These are phyloP conservation scores for Chytridium lagenaria DNA, from an alignment of 371 early-diverging fungal species.

Conservation along the genomic window DNA sequence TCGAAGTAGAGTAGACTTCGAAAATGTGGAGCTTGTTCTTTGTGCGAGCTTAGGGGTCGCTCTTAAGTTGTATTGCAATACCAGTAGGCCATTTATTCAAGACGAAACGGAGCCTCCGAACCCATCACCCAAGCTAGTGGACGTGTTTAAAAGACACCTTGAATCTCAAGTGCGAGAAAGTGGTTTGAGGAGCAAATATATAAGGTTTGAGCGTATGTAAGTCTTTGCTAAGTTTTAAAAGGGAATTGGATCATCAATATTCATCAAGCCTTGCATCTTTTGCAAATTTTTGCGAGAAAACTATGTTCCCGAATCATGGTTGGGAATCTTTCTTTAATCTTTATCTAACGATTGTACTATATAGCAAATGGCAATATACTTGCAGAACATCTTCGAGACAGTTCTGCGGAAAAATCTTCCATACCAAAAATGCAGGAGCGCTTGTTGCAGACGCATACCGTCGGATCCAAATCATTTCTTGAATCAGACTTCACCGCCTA, in stretches of 20 bases:
- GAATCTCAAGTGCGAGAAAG: not conserved
- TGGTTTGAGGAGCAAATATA: not conserved
- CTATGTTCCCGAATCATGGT: not conserved
- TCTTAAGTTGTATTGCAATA: not conserved
- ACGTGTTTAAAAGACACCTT: not conserved
- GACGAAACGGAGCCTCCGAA: not conserved
- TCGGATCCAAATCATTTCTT: not conserved
- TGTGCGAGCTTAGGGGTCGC: slow-evolving; percentile 2
- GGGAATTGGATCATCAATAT: slow-evolving; percentile 1
- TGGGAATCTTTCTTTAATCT: no score
- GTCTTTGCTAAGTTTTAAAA: not conserved
- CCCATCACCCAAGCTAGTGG: not conserved
- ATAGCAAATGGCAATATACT: no score
- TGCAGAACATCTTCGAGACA: no score
- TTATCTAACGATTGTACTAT: no score
- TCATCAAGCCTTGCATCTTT: not conserved
- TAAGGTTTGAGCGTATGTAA: not conserved
- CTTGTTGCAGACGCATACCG: no score
- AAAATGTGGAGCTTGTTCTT: not conserved
- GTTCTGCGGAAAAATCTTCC: no score
- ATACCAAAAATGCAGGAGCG: no score
- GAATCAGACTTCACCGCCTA: not conserved
- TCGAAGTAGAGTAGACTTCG: not conserved
- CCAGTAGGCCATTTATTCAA: not conserved
- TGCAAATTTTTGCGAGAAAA: not conserved